phyloP scores from a whole-genome alignment of 768 basidiomycete genomes.

The Podaxis sp. region DNA sequence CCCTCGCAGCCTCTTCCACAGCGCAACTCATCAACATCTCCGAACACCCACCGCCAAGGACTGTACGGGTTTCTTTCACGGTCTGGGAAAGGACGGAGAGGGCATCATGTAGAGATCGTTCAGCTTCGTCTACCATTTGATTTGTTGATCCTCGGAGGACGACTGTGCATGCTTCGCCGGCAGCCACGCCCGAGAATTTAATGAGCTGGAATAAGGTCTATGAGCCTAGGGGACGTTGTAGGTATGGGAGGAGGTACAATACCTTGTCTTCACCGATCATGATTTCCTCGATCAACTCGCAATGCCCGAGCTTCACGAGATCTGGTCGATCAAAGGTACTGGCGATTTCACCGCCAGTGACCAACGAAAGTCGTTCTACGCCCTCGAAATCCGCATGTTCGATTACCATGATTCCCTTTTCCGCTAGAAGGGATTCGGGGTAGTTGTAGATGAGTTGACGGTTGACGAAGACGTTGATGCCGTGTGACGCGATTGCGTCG shows the following conservation, averaged over 20 bases:
- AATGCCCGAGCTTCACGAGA: slow-evolving; percentile 87
- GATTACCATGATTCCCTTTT: slow-evolving; percentile 93
- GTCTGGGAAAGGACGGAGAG: slow-evolving; percentile 97
- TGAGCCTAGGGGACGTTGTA: not conserved
- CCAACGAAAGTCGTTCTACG: slow-evolving; percentile 91
- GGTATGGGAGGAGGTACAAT: slow-evolving; percentile 15
- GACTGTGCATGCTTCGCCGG: slow-evolving; percentile 96
- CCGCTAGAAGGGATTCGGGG: slow-evolving; percentile 92
- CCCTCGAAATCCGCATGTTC: slow-evolving; percentile 99
- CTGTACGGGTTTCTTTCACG: slow-evolving; percentile 92
- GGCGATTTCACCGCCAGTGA: slow-evolving; percentile 97
- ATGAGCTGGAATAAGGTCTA: slow-evolving; percentile 65
- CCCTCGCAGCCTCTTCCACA: slow-evolving; percentile 84
- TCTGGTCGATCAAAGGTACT: slow-evolving; percentile 94
- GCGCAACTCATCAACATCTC: slow-evolving; percentile 98
- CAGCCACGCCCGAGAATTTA: slow-evolving; percentile 99
- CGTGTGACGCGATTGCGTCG: slow-evolving; percentile 88
- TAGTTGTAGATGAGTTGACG: slow-evolving; percentile 99
- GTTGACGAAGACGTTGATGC: slow-evolving; percentile 97
- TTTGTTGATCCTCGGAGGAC: slow-evolving; percentile 96
- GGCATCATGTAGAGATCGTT: slow-evolving; percentile 95
- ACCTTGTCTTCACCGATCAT: slow-evolving; percentile 99
- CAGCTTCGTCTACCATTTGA: slow-evolving; percentile 99
- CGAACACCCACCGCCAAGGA: slow-evolving; percentile 94
- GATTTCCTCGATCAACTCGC: slow-evolving; percentile 96